These are phyloP conservation scores for Ascochyta clinopodiicola DNA, from an alignment of 2,329 filamentous ascomycete genomes.

Conservation along the genomic window DNA sequence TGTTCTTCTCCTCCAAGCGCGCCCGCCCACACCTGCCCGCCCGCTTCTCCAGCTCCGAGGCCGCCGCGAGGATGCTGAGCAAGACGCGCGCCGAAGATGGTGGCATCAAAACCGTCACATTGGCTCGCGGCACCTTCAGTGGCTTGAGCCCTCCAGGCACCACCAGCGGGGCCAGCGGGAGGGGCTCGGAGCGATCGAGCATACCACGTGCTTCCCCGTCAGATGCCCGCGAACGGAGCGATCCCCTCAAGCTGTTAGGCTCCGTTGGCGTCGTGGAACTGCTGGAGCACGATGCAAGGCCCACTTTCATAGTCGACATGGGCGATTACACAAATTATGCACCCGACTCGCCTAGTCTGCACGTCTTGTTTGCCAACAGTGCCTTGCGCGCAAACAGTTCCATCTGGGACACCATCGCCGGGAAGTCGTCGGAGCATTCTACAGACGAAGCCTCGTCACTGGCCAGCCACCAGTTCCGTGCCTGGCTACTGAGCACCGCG, in stretches of 20 bases:
- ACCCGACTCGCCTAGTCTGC: conserved; percentile 57
- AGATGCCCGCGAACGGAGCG: conserved; percentile 56
- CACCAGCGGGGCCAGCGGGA: conserved; percentile 61
- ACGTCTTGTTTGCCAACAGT: conserved; percentile 72
- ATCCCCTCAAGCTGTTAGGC: conserved; percentile 64
- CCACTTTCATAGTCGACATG: conserved; percentile 77
- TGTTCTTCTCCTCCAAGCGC: conserved; percentile 59
- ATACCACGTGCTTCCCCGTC: conserved; percentile 59
- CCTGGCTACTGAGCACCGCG: conserved; percentile 69
- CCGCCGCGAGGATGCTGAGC: conserved; percentile 64
- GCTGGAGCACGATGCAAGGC: conserved; percentile 76
- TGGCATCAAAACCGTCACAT: conserved; percentile 59
- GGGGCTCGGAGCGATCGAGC: conserved; percentile 61
- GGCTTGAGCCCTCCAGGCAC: conserved; percentile 44
- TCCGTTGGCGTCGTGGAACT: conserved; percentile 74
- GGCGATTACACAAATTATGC: conserved; percentile 63
- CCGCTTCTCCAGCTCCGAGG: conserved; percentile 65
- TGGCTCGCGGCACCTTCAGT: conserved; percentile 56
- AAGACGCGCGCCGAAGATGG: conserved; percentile 58
- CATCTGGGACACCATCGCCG: conserved; percentile 64
- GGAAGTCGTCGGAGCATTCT: conserved; percentile 43
- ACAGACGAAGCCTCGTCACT: conserved; percentile 48
- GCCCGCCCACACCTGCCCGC: conserved; percentile 54
- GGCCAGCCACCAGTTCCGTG: conserved; percentile 64
- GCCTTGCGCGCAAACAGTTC: conserved; percentile 66